phyloP scores from a whole-genome alignment of 73 alveolate species.

The Chromera velia region DNA sequence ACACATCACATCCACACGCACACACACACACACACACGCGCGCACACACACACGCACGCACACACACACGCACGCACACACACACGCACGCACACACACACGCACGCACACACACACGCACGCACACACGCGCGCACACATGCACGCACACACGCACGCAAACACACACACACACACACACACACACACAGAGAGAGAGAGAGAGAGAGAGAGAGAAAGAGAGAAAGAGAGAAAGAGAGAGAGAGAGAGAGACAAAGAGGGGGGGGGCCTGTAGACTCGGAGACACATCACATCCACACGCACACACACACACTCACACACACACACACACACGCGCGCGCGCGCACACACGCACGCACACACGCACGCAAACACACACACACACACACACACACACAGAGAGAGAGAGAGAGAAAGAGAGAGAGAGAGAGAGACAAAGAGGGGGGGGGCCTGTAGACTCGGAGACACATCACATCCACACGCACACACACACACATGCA shows the following conservation, averaged over 20 bases:
- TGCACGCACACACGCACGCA: too few relatives aligned
- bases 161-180: too few relatives aligned
- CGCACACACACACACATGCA: background rate
- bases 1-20: background rate
- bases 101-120: too few relatives aligned
- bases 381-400: background rate
- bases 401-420: background rate
- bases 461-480: background rate
- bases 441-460: background rate
- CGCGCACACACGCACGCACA: too few relatives aligned
- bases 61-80: background rate
- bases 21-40: background rate
- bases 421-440: background rate
- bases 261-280: background rate
- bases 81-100: too few relatives aligned
- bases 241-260: background rate
- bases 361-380: too few relatives aligned
- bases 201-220: too few relatives aligned
- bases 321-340: too few relatives aligned
- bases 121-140: too few relatives aligned
- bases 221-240: background rate
- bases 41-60: background rate
- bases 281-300: too few relatives aligned
- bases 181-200: too few relatives aligned
- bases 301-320: too few relatives aligned